phyloP scores from a whole-genome alignment of 371 early-diverging fungal genomes.

The Chytridium lagenaria region DNA sequence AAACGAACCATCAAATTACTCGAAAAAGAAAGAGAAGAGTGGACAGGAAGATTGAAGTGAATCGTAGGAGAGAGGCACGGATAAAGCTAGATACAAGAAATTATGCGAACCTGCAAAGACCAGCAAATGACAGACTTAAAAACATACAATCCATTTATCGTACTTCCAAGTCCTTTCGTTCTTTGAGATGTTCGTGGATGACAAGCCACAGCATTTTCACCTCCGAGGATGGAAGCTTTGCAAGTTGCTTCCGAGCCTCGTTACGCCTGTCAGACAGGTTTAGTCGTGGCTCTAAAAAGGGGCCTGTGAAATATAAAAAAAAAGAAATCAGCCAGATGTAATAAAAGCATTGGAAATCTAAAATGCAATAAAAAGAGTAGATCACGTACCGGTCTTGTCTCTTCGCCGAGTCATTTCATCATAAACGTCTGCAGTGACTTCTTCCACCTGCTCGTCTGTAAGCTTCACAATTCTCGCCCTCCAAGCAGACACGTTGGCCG shows the following conservation, averaged over 20 bases:
- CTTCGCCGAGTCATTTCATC: slow-evolving; percentile 37
- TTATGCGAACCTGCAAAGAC: too few species aligned
- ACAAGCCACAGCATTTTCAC: slow-evolving; percentile 33
- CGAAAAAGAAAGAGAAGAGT: too few species aligned
- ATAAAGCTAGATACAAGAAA: too few species aligned
- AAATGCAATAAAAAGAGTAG: background rate
- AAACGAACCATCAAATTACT: too few species aligned
- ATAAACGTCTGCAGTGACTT: slow-evolving; percentile 36
- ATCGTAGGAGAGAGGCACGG: too few species aligned
- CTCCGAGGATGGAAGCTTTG: slow-evolving; percentile 28
- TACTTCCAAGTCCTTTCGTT: too few species aligned
- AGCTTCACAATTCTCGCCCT: slow-evolving; percentile 24
- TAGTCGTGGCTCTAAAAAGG: slow-evolving; percentile 26
- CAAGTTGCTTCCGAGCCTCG: slow-evolving; percentile 33
- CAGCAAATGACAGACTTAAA: too few species aligned
- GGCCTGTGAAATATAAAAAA: slow-evolving; percentile 13
- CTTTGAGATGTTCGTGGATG: slow-evolving; percentile 36
- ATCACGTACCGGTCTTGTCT: slow-evolving; percentile 30
- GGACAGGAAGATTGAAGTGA: too few species aligned
- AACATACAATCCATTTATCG: too few species aligned
- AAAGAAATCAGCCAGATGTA: background rate
- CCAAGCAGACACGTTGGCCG: slow-evolving; percentile 36
- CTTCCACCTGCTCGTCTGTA: slow-evolving; percentile 34
- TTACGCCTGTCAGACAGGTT: slow-evolving; percentile 30
- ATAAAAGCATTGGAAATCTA: background rate